These are phyloP conservation scores for Daedaleopsis nitida DNA, from an alignment of 768 basidiomycete genomes.

Conservation along the genomic window DNA sequence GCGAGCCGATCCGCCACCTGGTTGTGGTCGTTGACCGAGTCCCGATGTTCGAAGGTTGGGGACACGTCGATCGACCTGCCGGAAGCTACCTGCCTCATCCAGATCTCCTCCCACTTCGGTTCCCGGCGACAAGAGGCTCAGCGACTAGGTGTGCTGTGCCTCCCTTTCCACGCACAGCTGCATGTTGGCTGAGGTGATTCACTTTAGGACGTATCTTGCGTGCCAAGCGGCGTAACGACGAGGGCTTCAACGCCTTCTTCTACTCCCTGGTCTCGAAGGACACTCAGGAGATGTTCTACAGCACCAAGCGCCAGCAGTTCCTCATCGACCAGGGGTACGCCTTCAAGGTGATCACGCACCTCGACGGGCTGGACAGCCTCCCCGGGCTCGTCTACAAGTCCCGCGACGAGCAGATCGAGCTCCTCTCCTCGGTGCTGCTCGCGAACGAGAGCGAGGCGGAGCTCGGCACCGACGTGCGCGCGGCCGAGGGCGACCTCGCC, in stretches of 20 bases:
- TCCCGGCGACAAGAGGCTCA: conserved; percentile 98
- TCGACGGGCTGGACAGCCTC: conserved; percentile 87
- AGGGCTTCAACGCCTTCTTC: conserved; percentile 99
- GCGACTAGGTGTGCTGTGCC: conserved; percentile 66
- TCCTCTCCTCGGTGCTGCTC: conserved; percentile 89
- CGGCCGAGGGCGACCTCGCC: conserved; percentile 81
- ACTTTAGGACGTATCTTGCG: conserved; percentile 86
- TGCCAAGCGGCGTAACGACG: conserved; percentile 96
- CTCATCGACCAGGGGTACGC: conserved; percentile 98
- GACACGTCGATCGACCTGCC: conserved; percentile 99
- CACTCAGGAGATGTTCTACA: conserved; percentile 99
- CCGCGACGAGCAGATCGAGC: conserved; percentile 91
- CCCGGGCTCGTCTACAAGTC: conserved; percentile 91
- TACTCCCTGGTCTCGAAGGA: conserved; percentile 99
- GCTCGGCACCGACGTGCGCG: conserved; percentile 80
- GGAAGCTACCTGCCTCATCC: conserved; percentile 98
- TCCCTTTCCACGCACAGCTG: neutral
- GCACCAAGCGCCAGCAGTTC: conserved; percentile 98
- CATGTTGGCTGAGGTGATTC: neutral
- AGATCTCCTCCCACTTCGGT: conserved; percentile 99
- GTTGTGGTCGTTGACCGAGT: neutral
- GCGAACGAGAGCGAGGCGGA: conserved; percentile 92
- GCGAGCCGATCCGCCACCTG: neutral
- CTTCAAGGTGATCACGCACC: conserved; percentile 98
- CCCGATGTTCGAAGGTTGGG: conserved; percentile 63